A percentile compares a stretch with the other conserved stretches of the same genome.
These are phyloP conservation scores for Petrea volubilis DNA, from an alignment of 257 asterid species.

Conservation along the genomic window DNA sequence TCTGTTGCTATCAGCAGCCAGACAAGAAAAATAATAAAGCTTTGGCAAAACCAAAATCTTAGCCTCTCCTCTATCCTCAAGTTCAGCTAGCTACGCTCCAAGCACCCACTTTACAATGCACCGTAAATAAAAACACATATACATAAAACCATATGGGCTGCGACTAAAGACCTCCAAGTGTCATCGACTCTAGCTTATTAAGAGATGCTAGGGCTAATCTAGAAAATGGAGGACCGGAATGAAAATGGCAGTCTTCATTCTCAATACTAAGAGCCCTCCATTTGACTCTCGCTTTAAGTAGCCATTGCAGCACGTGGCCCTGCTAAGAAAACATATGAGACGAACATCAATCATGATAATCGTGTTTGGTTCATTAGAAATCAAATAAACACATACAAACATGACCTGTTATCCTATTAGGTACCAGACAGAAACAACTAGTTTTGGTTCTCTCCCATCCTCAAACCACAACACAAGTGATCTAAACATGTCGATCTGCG, in stretches of 20 bases:
- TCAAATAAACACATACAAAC: neutral
- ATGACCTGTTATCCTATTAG: neutral
- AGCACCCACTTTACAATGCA: conserved; percentile 38
- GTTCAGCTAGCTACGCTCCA: conserved; percentile 39
- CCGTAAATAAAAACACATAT: conserved; percentile 23
- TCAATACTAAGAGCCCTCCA: conserved; percentile 20
- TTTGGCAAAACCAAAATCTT: conserved; percentile 27
- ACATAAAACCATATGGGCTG: conserved; percentile 19
- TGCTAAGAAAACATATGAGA: conserved; percentile 31
- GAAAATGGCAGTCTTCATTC: conserved; percentile 21
- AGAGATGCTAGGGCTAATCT: conserved; percentile 25
- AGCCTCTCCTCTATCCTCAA: conserved; percentile 34
- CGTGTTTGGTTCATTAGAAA: neutral
- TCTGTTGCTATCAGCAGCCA: neutral
- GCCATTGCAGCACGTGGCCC: conserved; percentile 44
- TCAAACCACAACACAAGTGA: neutral
- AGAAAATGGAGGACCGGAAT: conserved; percentile 8
- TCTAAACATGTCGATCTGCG: neutral
- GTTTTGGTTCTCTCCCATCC: neutral
- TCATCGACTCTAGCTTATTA: conserved; percentile 22
- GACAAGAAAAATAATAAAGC: conserved; percentile 19
- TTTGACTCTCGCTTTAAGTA: conserved; percentile 24
- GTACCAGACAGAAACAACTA: neutral
- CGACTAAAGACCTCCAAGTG: conserved; percentile 21
- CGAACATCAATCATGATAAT: conserved; percentile 15